Percentiles rank a stretch among this genome's conserved stretches.
Evolutionary conservation across 1,139 yeast species (phyloP).

Genomic region (Taphrina betulina): DNA sequence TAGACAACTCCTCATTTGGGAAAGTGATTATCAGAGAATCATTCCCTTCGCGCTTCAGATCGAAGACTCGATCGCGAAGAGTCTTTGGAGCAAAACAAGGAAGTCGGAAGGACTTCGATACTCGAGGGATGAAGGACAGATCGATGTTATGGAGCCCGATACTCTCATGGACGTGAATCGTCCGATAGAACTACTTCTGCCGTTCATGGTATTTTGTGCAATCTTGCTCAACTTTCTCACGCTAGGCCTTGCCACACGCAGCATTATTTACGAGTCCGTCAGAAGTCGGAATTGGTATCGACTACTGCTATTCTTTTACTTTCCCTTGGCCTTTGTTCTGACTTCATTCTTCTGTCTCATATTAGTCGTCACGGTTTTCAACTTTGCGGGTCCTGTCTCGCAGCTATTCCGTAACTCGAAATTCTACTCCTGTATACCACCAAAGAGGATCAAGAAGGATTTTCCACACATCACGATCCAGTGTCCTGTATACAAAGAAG

Average conservation of each 20-base stretch:
- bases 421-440: conserved; percentile 31
- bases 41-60: conserved; percentile 31
- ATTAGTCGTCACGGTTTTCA: conserved; percentile 29
- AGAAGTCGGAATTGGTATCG: conserved; percentile 20
- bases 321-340: conserved; percentile 29
- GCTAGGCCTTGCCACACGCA: conserved; percentile 19
- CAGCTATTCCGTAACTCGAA: conserved; percentile 31
- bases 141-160: background rate
- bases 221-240: conserved; percentile 14
- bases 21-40: conserved; percentile 32
- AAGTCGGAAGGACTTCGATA: background rate
- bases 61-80: conserved; percentile 11
- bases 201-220: conserved; percentile 19
- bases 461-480: conserved; percentile 36
- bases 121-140: background rate
- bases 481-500: conserved; percentile 34
- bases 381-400: conserved; percentile 32
- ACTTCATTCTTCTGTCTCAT: conserved; percentile 32
- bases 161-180: background rate
- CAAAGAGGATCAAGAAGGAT: conserved; percentile 23
- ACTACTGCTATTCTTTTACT: conserved; percentile 16
- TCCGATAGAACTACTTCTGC: conserved; percentile 19
- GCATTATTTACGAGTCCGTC: conserved; percentile 8
- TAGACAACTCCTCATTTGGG: conserved; percentile 36
- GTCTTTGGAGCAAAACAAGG: background rate